Base-by-base conservation (phyloP, 1,139 yeast genomes). In the Cylindricascospora bacillispora region DNA sequence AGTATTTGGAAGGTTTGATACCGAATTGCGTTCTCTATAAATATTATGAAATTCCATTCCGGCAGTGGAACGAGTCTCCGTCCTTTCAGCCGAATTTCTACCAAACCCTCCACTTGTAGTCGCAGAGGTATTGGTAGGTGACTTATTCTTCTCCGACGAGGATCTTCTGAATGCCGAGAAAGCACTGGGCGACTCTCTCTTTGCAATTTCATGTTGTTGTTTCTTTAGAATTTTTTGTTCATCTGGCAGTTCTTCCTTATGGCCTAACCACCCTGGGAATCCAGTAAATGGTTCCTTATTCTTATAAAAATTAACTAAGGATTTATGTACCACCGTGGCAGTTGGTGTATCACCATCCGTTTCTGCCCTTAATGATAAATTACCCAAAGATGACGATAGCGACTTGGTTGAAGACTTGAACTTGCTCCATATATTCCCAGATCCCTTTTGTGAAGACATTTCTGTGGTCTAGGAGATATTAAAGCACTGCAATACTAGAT, bases 211-310 rank as follows among this genome's bases (percentile, higher is more conserved):
- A 7, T 18, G 21, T 19, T 25, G 28, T 22, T 51, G 54, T 24
- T 44, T 48, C 33, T 35, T 38, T n/a, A 47, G 30, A 3, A 45
- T 37, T 31, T 47, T 45, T 22, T 50, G 48, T 25, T 52, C 52
- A 25, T 52, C 47, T 6, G 56, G 53, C 5, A 47, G 27, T 7
- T 54, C 56, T 19, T 52, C 57, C 16, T 47, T 47, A 20, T 54
- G 57, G 5, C 63, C 65, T 13, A 60, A 40, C 65, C 65, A 60
- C 4, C 54, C 56, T 1, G 65, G 65, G 22, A 49, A 60, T 1
- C 59, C 60, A 26, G 52, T 44, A 27, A 52, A 54, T 1, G 55
- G 52, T 12, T 52, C 53, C 24, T 42, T 44, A 16, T 35, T 38
- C 20, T 48, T 37, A 31, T 56, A 60, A 32, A 47, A 52, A 14